Conservation (phyloP, 1,284 basidiomycete species). For the Rhodotorula sp. region DNA sequence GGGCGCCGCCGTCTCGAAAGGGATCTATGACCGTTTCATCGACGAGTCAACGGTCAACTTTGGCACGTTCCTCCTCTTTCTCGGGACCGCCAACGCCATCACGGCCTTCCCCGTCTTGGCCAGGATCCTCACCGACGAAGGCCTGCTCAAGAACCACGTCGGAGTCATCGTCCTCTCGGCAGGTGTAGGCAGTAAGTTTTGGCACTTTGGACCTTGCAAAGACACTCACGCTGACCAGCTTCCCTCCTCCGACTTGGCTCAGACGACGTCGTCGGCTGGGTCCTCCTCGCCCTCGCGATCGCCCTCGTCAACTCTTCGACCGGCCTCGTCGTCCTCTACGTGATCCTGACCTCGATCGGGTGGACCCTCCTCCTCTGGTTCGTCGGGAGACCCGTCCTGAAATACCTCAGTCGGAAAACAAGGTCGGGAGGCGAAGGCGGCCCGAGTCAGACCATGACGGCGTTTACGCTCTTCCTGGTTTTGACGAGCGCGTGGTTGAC, state of each 20-base stretch:
- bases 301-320: conserved; percentile 81
- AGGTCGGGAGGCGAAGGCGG: conserved; percentile 68
- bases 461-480: conserved; percentile 69
- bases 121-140: conserved; percentile 70
- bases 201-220: too few relatives aligned
- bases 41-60: conserved; percentile 60
- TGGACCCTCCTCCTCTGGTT: conserved; percentile 79
- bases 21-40: conserved; percentile 79
- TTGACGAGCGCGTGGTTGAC: conserved; percentile 81
- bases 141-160: conserved; percentile 85
- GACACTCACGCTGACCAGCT: too few relatives aligned
- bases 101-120: conserved; percentile 68
- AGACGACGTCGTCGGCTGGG: conserved; percentile 54
- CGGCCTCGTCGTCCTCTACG: conserved; percentile 68
- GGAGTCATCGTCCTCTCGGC: conserved; percentile 91
- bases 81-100: conserved; percentile 61
- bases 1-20: conserved; percentile 76
- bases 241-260: neutral
- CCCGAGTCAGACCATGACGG: conserved; percentile 76
- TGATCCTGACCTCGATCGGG: conserved; percentile 75
- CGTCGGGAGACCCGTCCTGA: conserved; percentile 58
- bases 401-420: conserved; percentile 64
- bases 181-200: conserved; percentile 68
- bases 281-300: conserved; percentile 73
- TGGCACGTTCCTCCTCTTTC: conserved; percentile 90